Evolutionary conservation across 108 stramenopile genomes (phyloP), one percentile per base, ranked within the genome.

Genomic region (Pseudonitzschia delicatissima): DNA sequence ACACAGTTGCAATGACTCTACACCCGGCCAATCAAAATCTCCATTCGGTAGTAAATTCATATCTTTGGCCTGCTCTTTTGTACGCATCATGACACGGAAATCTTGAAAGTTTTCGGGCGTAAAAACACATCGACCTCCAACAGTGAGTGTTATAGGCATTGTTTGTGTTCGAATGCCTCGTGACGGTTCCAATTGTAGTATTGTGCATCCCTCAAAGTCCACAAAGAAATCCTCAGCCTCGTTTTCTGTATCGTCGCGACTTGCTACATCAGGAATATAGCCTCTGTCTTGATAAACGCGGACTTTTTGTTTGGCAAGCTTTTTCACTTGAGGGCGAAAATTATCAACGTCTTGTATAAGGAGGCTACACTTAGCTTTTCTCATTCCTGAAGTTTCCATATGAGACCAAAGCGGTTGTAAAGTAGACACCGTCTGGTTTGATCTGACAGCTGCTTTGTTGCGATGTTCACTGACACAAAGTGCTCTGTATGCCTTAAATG

Each of bases 81-180:
- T 81, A 49, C 85, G 72, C 79, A 86, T 80, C 85, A 86, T 86
- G 37, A 86, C 79, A 62, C 63, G 48, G 74, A 82, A 86, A 62
- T 86, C 81, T 63, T 80, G 76, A 60, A 69, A 82, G 51, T 82
- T 80, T 55, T 78, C 71, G 11, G 77, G 73, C 12, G 79, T 82
- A 45, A 82, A 86, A n/a, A 64, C 39, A 67, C 85, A 86, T 27
- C 79, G 73, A 18, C 85, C 85, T 15, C 76, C 85, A 36, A 86
- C 74, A 2, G 81, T 86, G 20, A 86, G 47, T n/a, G 82, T 83
- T 23, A 78, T 70, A 48, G 82, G 82, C 77, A 83, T 78, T 21
- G 82, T 83, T 8, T 67, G 68, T 67, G 62, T 61, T 6, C 39
- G 67, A 12, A 66, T 45, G 3, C 63, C 73, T 3, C 51, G 64